A percentile compares a stretch with the other conserved stretches of the same genome.
phyloP scores from a whole-genome alignment of 768 basidiomycete genomes.

The Mycena rebaudengoi region DNA sequence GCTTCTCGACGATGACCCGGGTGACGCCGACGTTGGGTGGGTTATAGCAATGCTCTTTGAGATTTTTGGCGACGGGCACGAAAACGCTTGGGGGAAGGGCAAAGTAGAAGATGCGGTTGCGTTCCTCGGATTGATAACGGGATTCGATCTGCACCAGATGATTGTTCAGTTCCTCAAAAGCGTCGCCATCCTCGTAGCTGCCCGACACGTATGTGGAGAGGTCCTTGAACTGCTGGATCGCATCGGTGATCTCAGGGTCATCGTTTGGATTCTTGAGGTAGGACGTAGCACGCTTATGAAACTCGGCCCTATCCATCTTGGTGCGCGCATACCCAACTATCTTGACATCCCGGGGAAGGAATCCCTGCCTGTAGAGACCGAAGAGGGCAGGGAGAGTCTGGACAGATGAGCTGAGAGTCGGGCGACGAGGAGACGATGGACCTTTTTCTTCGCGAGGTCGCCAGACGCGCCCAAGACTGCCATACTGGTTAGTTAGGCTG shows the following conservation, averaged over 20 bases:
- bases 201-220: conserved; percentile 86
- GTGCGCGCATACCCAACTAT: conserved; percentile 98
- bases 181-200: conserved; percentile 83
- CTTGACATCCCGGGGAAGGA: conserved; percentile 84
- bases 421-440: conserved; percentile 30
- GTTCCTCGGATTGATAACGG: conserved; percentile 64
- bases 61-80: conserved; percentile 83
- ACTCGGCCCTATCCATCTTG: conserved; percentile 89
- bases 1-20: conserved; percentile 97
- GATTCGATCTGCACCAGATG: conserved; percentile 83
- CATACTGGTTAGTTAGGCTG: conserved; percentile 18
- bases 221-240: conserved; percentile 86
- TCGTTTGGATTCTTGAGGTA: conserved; percentile 86
- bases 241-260: conserved; percentile 60
- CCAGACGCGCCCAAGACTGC: conserved; percentile 95
- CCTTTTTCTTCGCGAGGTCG: conserved; percentile 99
- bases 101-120: conserved; percentile 94
- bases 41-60: conserved; percentile 84
- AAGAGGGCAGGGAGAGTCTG: conserved; percentile 97
- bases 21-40: conserved; percentile 74
- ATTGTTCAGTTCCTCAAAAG: conserved; percentile 81
- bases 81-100: conserved; percentile 98
- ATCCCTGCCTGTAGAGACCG: conserved; percentile 80
- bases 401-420: conserved; percentile 12
- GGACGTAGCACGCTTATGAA: conserved; percentile 81